Evolutionary conservation across 371 early-diverging fungal species (phyloP).

Genomic region (Mortierella sp.): DNA sequence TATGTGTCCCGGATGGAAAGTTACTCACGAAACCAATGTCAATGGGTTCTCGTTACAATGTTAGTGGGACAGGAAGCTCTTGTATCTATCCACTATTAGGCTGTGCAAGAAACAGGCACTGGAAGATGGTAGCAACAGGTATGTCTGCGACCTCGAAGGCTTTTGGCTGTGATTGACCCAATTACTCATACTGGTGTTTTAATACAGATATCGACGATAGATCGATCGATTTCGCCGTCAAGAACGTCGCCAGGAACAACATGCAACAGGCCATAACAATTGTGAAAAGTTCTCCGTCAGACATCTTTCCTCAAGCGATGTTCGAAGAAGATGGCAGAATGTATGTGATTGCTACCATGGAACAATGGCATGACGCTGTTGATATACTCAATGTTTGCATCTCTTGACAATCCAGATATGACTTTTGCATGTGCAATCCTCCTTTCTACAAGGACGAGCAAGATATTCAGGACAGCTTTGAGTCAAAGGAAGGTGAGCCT

Average conservation of each 20-base stretch:
- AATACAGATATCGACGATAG: slow-evolving; percentile 32
- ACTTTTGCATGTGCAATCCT: slow-evolving; percentile 51
- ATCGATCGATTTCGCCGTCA: slow-evolving; percentile 24
- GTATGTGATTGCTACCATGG: background rate
- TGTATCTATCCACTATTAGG: slow-evolving; percentile 70
- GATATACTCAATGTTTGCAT: background rate
- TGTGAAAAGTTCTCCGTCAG: slow-evolving; percentile 12
- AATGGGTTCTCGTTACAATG: too few species aligned
- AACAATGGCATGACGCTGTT: background rate
- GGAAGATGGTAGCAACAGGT: slow-evolving; percentile 62
- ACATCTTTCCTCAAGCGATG: slow-evolving; percentile 19
- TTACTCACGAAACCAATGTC: too few species aligned
- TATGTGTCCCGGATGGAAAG: too few species aligned
- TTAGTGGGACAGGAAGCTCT: slow-evolving; percentile 68
- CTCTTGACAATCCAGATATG: slow-evolving; percentile 31
- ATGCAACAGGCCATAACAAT: slow-evolving; percentile 17
- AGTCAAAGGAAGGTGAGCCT: slow-evolving; percentile 18
- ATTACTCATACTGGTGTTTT: background rate
- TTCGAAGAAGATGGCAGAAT: slow-evolving; percentile 11
- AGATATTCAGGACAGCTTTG: slow-evolving; percentile 31
- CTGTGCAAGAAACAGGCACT: slow-evolving; percentile 50
- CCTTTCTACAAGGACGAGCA: slow-evolving; percentile 49
- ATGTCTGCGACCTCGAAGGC: background rate
- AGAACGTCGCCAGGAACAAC: slow-evolving; percentile 28
- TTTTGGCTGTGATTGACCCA: too few species aligned